Percentiles rank a stretch among this genome's conserved stretches.
These are phyloP conservation scores for Citrus unshiu DNA, from an alignment of 345 rosid species.

Conservation along the genomic window DNA sequence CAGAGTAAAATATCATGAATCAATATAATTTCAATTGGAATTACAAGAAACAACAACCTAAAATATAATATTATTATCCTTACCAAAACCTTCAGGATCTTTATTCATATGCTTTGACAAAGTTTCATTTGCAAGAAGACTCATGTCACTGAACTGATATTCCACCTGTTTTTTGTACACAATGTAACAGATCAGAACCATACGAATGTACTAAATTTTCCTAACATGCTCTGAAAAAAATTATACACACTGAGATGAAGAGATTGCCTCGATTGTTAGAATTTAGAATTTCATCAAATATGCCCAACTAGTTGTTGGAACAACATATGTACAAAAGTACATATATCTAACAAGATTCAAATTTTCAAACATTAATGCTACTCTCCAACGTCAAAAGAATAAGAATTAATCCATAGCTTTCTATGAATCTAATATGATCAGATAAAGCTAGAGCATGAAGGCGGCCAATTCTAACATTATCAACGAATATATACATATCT, in stretches of 20 bases:
- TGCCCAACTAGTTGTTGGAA: neutral
- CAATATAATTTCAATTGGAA: neutral
- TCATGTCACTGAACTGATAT: slow-evolving; percentile 87
- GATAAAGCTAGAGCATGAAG: neutral
- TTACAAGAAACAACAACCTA: neutral
- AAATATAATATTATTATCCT: slow-evolving; percentile 16
- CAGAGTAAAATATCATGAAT: neutral
- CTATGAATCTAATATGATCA: neutral
- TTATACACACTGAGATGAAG: neutral
- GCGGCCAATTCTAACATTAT: neutral
- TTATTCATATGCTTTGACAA: slow-evolving; percentile 71
- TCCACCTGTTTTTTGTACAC: slow-evolving; percentile 53
- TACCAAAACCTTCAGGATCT: slow-evolving; percentile 94
- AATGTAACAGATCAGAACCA: neutral
- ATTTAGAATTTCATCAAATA: neutral
- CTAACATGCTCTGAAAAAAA: neutral
- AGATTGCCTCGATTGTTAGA: neutral
- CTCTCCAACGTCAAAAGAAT: neutral
- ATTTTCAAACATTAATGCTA: neutral
- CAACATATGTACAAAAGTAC: neutral
- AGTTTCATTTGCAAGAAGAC: slow-evolving; percentile 85
- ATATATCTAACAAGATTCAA: neutral
- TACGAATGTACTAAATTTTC: neutral
- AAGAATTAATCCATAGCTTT: neutral
- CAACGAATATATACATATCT: neutral